Percentiles rank a stretch among this genome's conserved stretches.
Conservation (phyloP, 2,329 filamentous ascomycete species). For the Fusarium nisikadoi region DNA sequence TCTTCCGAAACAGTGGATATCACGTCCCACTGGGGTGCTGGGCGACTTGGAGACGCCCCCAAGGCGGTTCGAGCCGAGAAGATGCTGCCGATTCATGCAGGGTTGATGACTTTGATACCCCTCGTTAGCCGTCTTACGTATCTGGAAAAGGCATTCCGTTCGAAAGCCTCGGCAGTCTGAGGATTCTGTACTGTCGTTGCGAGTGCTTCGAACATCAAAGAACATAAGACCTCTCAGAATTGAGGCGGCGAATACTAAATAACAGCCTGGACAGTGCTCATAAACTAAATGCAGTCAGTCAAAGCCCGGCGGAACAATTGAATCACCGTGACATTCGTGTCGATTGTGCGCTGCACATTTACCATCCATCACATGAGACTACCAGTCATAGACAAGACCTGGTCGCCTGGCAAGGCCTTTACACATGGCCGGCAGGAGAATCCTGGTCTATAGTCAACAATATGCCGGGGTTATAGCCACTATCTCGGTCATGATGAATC, state of each 20-base stretch:
- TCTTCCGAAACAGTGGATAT: slow-evolving; percentile 24
- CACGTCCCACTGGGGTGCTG: slow-evolving; percentile 24
- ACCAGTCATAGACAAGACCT: slow-evolving; percentile 20
- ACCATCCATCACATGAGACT: slow-evolving; percentile 27
- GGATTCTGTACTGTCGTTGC: not conserved
- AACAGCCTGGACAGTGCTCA: not conserved
- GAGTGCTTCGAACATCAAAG: not conserved
- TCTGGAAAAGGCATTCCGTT: slow-evolving; percentile 8
- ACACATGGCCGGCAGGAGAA: slow-evolving; percentile 5
- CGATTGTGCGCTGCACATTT: not conserved
- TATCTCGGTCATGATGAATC: slow-evolving; percentile 26
- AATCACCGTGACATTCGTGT: not conserved
- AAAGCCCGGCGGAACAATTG: not conserved
- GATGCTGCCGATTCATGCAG: slow-evolving; percentile 17
- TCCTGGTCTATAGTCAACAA: slow-evolving; percentile 18
- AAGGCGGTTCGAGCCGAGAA: slow-evolving; percentile 40
- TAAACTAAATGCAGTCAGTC: not conserved
- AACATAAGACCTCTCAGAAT: not conserved
- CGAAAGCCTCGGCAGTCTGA: slow-evolving; percentile 4
- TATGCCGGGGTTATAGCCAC: slow-evolving; percentile 18
- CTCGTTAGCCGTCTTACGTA: slow-evolving; percentile 13
- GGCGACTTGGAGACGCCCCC: slow-evolving; percentile 19
- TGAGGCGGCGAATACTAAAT: not conserved
- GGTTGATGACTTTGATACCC: not conserved
- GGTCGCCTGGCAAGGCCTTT: slow-evolving; percentile 1